These are phyloP conservation scores for Candida sonorensis DNA, from an alignment of 805 yeast genomes.

Conservation along the genomic window DNA sequence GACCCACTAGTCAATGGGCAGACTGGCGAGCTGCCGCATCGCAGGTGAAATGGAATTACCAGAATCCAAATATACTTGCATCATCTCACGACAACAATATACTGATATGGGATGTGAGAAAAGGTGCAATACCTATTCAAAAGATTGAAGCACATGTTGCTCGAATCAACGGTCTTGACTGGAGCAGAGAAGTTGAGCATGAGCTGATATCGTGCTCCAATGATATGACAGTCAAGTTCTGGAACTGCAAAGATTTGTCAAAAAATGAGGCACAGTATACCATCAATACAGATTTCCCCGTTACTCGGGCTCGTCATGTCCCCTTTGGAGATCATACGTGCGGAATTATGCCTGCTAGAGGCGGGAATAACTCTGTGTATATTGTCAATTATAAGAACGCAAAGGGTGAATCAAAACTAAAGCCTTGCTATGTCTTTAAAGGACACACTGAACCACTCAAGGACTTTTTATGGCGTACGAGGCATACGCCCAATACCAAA, in stretches of 20 bases:
- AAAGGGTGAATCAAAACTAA: slow-evolving; percentile 31
- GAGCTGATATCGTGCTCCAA: slow-evolving; percentile 78
- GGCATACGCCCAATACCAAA: slow-evolving; percentile 36
- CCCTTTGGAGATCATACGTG: slow-evolving; percentile 84
- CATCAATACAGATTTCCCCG: slow-evolving; percentile 72
- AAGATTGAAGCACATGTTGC: slow-evolving; percentile 72
- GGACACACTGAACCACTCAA: slow-evolving; percentile 84
- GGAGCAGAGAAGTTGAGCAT: slow-evolving; percentile 52
- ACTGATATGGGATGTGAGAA: slow-evolving; percentile 83
- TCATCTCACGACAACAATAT: slow-evolving; percentile 79
- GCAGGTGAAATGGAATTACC: slow-evolving; percentile 89
- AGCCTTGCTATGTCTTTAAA: slow-evolving; percentile 54
- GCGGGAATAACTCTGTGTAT: slow-evolving; percentile 64
- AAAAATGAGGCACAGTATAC: slow-evolving; percentile 44
- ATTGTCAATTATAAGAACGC: slow-evolving; percentile 43
- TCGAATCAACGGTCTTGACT: slow-evolving; percentile 85
- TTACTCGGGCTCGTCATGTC: slow-evolving; percentile 78
- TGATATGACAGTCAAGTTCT: slow-evolving; percentile 75
- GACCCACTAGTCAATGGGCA: slow-evolving; percentile 74
- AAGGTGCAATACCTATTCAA: slow-evolving; percentile 69
- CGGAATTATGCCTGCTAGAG: slow-evolving; percentile 85
- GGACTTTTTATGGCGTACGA: slow-evolving; percentile 82
- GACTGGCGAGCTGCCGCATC: slow-evolving; percentile 95
- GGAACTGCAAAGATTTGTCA: slow-evolving; percentile 57
- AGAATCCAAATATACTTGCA: slow-evolving; percentile 71